Evolutionary conservation across 1,284 basidiomycete genomes (phyloP), one percentile per base, ranked within the genome.

Genomic region (Malassezia yamatoensis): DNA sequence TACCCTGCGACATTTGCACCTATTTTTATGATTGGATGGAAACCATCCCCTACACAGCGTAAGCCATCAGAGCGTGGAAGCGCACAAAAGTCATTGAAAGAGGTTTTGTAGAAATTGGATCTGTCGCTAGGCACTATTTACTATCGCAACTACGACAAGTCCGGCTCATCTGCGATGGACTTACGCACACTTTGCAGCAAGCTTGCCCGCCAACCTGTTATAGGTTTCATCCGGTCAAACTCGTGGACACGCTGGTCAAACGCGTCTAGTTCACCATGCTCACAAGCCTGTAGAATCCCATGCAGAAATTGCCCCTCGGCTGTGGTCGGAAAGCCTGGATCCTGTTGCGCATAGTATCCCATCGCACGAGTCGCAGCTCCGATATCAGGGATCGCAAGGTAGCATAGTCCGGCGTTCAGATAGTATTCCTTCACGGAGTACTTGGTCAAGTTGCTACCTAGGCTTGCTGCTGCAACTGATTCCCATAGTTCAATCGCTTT

Each of bases 1-100:
- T 80, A 98, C 24, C 88, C 91, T 5, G 94, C 94, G 12, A 98
- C 94, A 4, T 99, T 96, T 77, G 87, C 93, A 71, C 79, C 96
- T 50, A 90, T 98, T 59, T 96, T 88, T 75, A 84, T 96, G 81
- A 96, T 98, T 75, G 93, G 94, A n/a, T 99, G 94, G 93, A 96
- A 91, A 72, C 90, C 91, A 16, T 81, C 84, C 2, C 82, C 85
- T 0, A 83, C 76, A 21, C 89, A 96, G 76, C 87, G 85, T 5
- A 85, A 89, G 74, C 84, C 90, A 0, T 78, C 93, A 5, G 82
- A 86, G 70, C 79, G 90, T 67, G 93, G 93, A n/a, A 81, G 84
- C 3, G 93, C 83, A 2, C 78, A 86, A 75, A 82, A 83, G 0
- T 88, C 81, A 66, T 76, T 98, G 49, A 87, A 88, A 75, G 87